A percentile compares a stretch with the other conserved stretches of the same genome.
Conservation (phyloP, 805 yeast species). For the Zygotorulaspora danielsina region DNA sequence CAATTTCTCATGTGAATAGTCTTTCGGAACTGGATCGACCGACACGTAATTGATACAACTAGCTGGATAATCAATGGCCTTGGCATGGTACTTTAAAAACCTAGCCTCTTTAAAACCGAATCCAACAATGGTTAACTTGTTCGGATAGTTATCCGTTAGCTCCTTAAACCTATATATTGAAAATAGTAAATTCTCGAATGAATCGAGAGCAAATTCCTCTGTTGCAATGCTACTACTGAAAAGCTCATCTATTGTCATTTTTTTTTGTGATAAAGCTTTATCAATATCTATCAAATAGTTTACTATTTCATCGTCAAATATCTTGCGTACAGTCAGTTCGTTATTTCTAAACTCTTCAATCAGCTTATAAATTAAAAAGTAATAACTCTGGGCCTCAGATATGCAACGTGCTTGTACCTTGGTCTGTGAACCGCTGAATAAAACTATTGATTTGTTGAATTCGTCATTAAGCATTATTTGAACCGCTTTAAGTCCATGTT, state of each 20-base stretch:
- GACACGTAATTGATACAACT: slow-evolving; percentile 48
- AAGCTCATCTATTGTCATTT: slow-evolving; percentile 16
- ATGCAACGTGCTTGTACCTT: slow-evolving; percentile 49
- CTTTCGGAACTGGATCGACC: slow-evolving; percentile 49
- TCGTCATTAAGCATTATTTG: slow-evolving; percentile 34
- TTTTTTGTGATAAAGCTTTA: slow-evolving; percentile 4
- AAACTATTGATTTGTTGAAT: slow-evolving; percentile 36
- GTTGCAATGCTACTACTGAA: slow-evolving; percentile 36
- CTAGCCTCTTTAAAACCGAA: slow-evolving; percentile 68
- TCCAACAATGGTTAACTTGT: slow-evolving; percentile 55
- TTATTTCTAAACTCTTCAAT: slow-evolving; percentile 13
- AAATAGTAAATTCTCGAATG: slow-evolving; percentile 70
- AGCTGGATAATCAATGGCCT: slow-evolving; percentile 44
- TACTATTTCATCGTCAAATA: slow-evolving; percentile 11
- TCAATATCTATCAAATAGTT: slow-evolving; percentile 8
- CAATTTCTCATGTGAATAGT: slow-evolving; percentile 24
- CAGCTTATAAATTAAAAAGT: slow-evolving; percentile 40
- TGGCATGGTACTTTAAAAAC: slow-evolving; percentile 52
- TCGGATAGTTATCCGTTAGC: slow-evolving; percentile 46
- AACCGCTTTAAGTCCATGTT: slow-evolving; percentile 52
- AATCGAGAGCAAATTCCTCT: slow-evolving; percentile 76
- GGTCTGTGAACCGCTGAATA: slow-evolving; percentile 68
- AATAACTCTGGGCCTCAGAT: slow-evolving; percentile 62
- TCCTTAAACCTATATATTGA: slow-evolving; percentile 53
- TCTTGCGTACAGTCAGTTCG: slow-evolving; percentile 7